A percentile compares a stretch with the other conserved stretches of the same genome.
Conservation (phyloP, 108 stramenopile species). For the Hondaea fermentalgiana region DNA sequence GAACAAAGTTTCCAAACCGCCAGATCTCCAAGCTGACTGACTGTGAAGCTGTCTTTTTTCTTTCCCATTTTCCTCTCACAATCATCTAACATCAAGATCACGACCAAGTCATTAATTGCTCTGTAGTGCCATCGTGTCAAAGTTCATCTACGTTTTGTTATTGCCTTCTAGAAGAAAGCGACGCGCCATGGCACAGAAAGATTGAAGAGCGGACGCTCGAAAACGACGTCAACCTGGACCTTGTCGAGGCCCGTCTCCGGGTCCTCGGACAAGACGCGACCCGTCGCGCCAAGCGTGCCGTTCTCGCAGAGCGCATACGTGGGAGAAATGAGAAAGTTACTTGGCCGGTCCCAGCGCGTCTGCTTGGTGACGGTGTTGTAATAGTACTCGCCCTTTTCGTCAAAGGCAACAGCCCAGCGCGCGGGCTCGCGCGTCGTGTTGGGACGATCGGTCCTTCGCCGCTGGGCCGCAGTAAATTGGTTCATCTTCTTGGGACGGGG, state of each 20-base stretch:
- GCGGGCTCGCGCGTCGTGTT: background rate
- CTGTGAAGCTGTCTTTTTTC: too few species aligned
- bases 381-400: constrained; percentile 3
- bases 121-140: too few species aligned
- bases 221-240: background rate
- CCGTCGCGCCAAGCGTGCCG: background rate
- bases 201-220: constrained; percentile 6
- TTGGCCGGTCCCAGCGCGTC: background rate
- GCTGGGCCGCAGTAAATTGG: background rate
- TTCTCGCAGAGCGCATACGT: background rate
- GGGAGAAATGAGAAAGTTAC: background rate
- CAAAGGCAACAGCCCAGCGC: background rate
- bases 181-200: background rate
- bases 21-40: too few species aligned
- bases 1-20: too few species aligned
- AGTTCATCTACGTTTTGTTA: too few species aligned
- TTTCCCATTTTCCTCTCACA: too few species aligned
- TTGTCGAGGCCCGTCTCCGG: background rate
- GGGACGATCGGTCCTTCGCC: background rate
- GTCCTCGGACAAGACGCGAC: background rate
- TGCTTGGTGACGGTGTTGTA: background rate
- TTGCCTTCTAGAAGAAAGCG: background rate
- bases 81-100: too few species aligned
- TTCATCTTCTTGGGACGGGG: background rate
- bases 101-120: too few species aligned